phyloP scores from a whole-genome alignment of 331 rosid species.

The Spiraea crenata region DNA sequence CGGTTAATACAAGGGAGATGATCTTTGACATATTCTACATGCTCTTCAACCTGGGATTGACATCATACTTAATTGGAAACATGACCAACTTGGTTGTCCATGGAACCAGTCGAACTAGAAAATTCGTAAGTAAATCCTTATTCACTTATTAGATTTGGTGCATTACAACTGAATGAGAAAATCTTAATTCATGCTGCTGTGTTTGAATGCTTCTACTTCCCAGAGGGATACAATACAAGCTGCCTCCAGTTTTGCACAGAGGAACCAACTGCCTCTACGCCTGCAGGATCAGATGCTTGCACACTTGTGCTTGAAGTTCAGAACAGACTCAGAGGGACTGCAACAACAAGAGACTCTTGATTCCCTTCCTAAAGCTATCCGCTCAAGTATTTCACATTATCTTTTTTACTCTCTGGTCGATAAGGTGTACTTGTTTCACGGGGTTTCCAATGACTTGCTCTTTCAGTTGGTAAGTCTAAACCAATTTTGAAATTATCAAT shows the following conservation, averaged over 20 bases:
- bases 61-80: slow-evolving; percentile 93
- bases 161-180: background rate
- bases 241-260: slow-evolving; percentile 85
- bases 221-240: slow-evolving; percentile 99
- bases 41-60: slow-evolving; percentile 92
- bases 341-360: slow-evolving; percentile 98
- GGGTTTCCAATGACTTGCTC: slow-evolving; percentile 88
- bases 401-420: slow-evolving; percentile 78
- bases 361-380: slow-evolving; percentile 95
- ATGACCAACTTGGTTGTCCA: slow-evolving; percentile 99
- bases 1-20: slow-evolving; percentile 93
- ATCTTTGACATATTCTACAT: slow-evolving; percentile 82
- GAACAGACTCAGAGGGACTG: slow-evolving; percentile 93
- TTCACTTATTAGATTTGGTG: background rate
- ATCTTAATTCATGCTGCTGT: background rate
- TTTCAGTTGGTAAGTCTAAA: slow-evolving; percentile 76
- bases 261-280: slow-evolving; percentile 78
- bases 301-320: slow-evolving; percentile 85
- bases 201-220: background rate
- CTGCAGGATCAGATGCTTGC: slow-evolving; percentile 98
- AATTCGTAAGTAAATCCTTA: slow-evolving; percentile 60
- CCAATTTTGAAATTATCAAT: background rate
- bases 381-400: slow-evolving; percentile 85
- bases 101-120: slow-evolving; percentile 85
- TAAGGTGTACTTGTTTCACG: slow-evolving; percentile 76